phyloP scores from a whole-genome alignment of 305 asterid species.

The Fraxinus albicans region DNA sequence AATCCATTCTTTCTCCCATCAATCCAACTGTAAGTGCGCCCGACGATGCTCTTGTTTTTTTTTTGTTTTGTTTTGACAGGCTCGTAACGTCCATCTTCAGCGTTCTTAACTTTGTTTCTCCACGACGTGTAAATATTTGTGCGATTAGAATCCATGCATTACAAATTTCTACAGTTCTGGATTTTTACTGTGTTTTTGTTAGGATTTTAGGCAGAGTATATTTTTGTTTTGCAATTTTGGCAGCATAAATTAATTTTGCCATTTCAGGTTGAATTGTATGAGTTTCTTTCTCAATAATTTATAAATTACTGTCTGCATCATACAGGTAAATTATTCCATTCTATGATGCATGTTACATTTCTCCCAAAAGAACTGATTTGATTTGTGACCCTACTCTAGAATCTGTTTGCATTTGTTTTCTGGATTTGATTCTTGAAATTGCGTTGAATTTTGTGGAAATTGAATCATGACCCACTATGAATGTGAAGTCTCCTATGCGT shows the following conservation, averaged over 20 bases:
- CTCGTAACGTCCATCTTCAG: background rate
- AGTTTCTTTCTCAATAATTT: background rate
- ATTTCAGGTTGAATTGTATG: background rate
- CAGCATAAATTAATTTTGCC: background rate
- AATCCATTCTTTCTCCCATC: background rate
- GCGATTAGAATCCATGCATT: background rate
- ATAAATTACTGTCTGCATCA: background rate
- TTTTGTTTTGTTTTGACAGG: background rate
- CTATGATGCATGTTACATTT: background rate
- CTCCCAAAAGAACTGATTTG: background rate
- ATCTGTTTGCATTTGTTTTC: background rate
- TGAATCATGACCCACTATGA: slow-evolving; percentile 29
- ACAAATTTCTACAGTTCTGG: background rate
- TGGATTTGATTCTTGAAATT: slow-evolving; percentile 4
- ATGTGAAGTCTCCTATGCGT: slow-evolving; percentile 4
- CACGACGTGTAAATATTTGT: background rate
- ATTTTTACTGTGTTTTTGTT: background rate
- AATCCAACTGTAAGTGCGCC: background rate
- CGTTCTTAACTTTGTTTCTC: background rate
- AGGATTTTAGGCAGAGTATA: background rate
- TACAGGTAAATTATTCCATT: background rate
- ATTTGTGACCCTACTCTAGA: background rate
- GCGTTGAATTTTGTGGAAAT: background rate
- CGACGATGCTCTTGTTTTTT: background rate
- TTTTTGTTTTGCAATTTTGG: background rate